Base-by-base conservation (phyloP, 2,329 filamentous ascomycete species). In the Aulographum hederae region DNA sequence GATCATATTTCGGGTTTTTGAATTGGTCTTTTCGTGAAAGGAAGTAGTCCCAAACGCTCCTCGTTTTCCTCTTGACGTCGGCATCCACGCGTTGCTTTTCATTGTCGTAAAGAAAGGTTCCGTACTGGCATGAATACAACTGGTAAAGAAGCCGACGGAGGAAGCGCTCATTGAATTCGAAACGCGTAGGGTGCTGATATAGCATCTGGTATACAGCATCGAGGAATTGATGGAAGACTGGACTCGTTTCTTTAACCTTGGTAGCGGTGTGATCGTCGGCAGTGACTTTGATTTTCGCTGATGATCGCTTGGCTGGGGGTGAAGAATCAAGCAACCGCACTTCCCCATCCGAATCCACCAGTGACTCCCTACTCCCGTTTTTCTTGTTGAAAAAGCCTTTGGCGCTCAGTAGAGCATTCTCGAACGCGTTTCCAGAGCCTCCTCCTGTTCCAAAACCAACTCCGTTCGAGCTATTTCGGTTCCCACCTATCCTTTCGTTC, bases 41-140 rank as follows among this genome's bases (percentile, higher is more conserved):
- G 52, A 98, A 95, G 50, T 95, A 94, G 42, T 89, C 78, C 89
- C 89, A 98, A 2, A 94, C 89, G 15, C 81, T 92, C 3, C 78
- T 67, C 3, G 84, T 92, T 33, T 70, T 66, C 43, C 84, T 73
- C 25, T 63, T 60, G 1, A 79, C 73, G 18, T 62, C 65, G 15
- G 70, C 67, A 27, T 89, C 78, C 12, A 70, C 60, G 3, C 89
- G 74, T 45, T 93, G 79, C 46, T 84, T 89, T 51, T 98, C 89
- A 34, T 73, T 91, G 56, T 98, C 94, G 54, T 80, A 93, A 4
- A 98, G 63, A 50, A 98, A 98, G 0, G 86, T 94, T 28, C 89
- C 89, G 40, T 94, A 98, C 50, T 98, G 89, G 41, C 85, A 93
- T 1, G 86, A 86, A 48, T 95, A 86, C 2, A 92, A 67, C 50